Base-by-base conservation (phyloP, 148 eudicot genomes). In the Camellia lanceoleosa region DNA sequence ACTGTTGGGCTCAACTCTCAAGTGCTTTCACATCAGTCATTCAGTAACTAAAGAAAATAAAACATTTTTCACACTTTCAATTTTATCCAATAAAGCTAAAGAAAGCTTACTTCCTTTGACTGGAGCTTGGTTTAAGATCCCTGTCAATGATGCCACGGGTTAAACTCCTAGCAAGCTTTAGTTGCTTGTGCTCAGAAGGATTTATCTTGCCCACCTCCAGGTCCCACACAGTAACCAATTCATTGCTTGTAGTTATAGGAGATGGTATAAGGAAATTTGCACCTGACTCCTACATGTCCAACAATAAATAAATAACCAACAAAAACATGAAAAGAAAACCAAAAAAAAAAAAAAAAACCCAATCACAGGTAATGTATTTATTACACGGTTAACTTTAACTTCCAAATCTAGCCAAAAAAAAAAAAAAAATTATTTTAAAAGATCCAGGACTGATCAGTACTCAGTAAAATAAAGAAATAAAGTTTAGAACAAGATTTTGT, bases 141-240 rank as follows among this genome's bases (percentile, higher is more conserved):
- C 98, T 88, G 80, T 96, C 98, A 85, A 92, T 92, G 78, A 96
- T 93, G 83, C 97, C 98, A 73, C 98, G 98, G 74, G 84, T 91
- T 75, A 96, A 88, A 86, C 99, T 92, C 84, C 98, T 93, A 3
- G 97, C 97, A 75, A 96, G 89, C 84, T 93, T 96, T 79, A 93
- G 90, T 82, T 96, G 99, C 87, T 96, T 96, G 90, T 96, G 97
- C 85, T 96, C 98, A 75, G 98, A 93, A 82, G 95, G 99, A 88
- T 96, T 96, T 60, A 83, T 89, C 81, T 91, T 96, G 64, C 97
- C 99, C 71, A 93, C 91, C 81, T 93, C 99, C 72, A 97, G 97
- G 79, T 93, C 97, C 97, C 97, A 95, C 46, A 95, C 97, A 13
- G 92, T 90, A 81, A 95, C 99, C 75, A 95, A 88, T 84, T 95